Base-by-base conservation (phyloP, 2,329 filamentous ascomycete genomes). In the Cyphellophora europaea region DNA sequence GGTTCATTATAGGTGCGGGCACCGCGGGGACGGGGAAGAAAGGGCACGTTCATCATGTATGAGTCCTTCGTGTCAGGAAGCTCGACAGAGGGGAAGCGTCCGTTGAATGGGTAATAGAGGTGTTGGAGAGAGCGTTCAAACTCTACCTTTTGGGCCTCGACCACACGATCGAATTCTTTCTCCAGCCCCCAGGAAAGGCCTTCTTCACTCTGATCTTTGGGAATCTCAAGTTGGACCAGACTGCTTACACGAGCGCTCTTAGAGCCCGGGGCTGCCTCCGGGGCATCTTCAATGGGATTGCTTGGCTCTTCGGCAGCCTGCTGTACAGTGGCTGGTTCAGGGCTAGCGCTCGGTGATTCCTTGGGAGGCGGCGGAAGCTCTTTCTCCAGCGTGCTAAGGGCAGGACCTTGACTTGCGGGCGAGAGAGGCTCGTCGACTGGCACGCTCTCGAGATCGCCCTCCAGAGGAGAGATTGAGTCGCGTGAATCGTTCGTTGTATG, bases 131-230 rank as follows among this genome's bases (percentile, higher is more conserved):
- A 60, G 48, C 58, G 53, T 42, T 62, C 53, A 57, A 71, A 74
- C 64, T 68, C 67, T 72, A 95, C 88, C 87, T 96, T 96, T 82
- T 95, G 88, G 56, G 80, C 74, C 65, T 95, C 87, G 51, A 96
- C 93, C 37, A 96, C 84, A 41, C 89, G 77, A 53, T 96, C 87
- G 60, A 96, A 95, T 56, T 95, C 91, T 51, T 83, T 76, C 52
- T 93, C 86, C 30, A 96, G 73, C 45, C 86, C 89, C 44, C 93
- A 78, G 42, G 84, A 84, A 36, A 91, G 71, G 53, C 58, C 57
- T 41, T 89, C 86, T 30, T 74, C 67, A 31, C 67, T 65, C 19
- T 67, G 63, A 44, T 87, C 78, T 52, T 83, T 77, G 5, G 86
- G 85, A 44, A 95, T 72, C 51, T 91, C 88, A 32, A 86, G 74